These are phyloP conservation scores for Trichocladium uniseriatum DNA, from an alignment of 495 filamentous ascomycete species.

Conservation along the genomic window DNA sequence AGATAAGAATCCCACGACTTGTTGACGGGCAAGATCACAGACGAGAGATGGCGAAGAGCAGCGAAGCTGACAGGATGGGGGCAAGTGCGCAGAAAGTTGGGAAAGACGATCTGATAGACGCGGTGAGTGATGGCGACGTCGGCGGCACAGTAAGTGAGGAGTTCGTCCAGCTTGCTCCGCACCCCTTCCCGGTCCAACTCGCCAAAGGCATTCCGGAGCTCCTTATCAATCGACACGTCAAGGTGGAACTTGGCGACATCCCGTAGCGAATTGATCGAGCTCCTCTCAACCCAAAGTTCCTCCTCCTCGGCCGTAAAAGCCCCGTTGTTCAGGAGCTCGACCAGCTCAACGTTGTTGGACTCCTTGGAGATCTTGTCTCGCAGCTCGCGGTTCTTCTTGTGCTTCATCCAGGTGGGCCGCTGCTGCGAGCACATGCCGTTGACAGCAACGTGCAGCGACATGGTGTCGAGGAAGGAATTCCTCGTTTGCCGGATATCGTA, in stretches of 20 bases:
- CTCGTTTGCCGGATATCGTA: conserved; percentile 73
- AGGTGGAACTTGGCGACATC: conserved; percentile 98
- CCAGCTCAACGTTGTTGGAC: conserved; percentile 58
- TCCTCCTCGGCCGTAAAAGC: conserved; percentile 71
- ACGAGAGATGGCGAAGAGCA: conserved; percentile 81
- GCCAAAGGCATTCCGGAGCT: conserved; percentile 76
- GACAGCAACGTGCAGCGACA: conserved; percentile 95
- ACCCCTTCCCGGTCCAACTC: conserved; percentile 66
- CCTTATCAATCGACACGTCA: conserved; percentile 84
- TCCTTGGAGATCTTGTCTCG: conserved; percentile 70
- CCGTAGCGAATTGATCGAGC: conserved; percentile 87
- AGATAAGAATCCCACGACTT: conserved; percentile 80
- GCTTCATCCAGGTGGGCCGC: conserved; percentile 91
- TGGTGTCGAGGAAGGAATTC: conserved; percentile 91
- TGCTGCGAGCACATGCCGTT: conserved; percentile 99
- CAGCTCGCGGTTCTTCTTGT: conserved; percentile 79
- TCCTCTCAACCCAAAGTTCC: conserved; percentile 89
- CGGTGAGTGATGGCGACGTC: conserved; percentile 89
- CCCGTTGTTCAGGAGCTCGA: conserved; percentile 57
- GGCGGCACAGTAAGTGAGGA: conserved; percentile 91
- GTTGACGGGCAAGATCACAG: conserved; percentile 85
- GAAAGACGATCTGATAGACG: conserved; percentile 87
- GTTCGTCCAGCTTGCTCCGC: conserved; percentile 58
- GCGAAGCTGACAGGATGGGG: conserved; percentile 97
- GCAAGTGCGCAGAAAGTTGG: conserved; percentile 75